Evolutionary conservation across 805 yeast genomes (phyloP), one percentile per base, ranked within the genome.

Genomic region (Saturnispora gosingensis): DNA sequence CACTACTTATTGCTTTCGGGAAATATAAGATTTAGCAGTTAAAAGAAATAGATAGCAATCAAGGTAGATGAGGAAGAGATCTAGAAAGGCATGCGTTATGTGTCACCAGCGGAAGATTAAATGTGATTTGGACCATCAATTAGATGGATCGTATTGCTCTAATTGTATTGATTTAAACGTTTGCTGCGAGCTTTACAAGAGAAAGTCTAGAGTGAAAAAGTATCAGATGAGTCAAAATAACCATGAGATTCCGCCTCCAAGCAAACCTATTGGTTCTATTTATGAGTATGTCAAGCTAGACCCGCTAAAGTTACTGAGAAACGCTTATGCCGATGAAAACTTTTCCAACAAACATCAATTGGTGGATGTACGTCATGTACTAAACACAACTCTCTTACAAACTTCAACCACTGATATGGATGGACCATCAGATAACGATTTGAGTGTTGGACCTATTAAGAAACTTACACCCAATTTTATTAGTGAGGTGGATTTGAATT

Each of bases 31-130:
- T 3, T 18, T 10, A 8, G 15, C 24, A 18, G 20, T 16, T 38
- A 38, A 16, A 35, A 16, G 7, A 7, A 40, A 22, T 11, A 5
- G 15, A n/a, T 3, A 13, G 20, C 13, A 18, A 43, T 13, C 5
- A 25, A 6, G 40, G 18, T 43, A 30, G 22, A 76, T 74, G 54
- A 61, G 79, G 52, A 77, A 84, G 45, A 68, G 88, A 48, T 83
- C 87, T 1, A 69, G 84, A 10, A 67, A 87, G 43, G 91, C 90
- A 2, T 85, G 93, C 61, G 75, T 77, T 38, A 83, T 84, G n/a
- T 86, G 93, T 61, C 81, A 88, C 51, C 76, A 83, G 5, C 71
- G 93, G 34, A 85, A 85, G 59, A 93, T 85, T n/a, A 76, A 90
- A 32, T 85, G 95, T 68, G 88, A 83, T 61, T 65, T 38, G 75